These are phyloP conservation scores for Lichtheimia hyalospora DNA, from an alignment of 371 early-diverging fungal species.

Conservation along the genomic window DNA sequence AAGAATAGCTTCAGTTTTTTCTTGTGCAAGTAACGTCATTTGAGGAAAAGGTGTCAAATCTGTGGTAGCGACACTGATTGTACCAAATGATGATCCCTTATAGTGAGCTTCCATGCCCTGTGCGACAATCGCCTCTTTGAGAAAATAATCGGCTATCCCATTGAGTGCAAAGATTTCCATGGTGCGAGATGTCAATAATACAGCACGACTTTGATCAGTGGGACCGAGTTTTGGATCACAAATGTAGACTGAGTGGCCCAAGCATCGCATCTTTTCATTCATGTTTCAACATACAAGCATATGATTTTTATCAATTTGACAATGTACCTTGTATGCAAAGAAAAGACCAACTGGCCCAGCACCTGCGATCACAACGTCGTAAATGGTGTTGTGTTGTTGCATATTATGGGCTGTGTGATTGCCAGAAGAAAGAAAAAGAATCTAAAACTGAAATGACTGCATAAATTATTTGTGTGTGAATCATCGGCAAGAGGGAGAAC, in stretches of 20 bases:
- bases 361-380: slow-evolving; percentile 37
- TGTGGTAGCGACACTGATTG: neutral
- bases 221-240: slow-evolving; percentile 35
- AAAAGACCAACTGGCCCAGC: slow-evolving; percentile 48
- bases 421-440: too few species aligned
- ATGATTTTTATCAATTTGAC: too few species aligned
- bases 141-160: slow-evolving; percentile 22
- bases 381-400: too few species aligned
- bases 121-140: slow-evolving; percentile 18
- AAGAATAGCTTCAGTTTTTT: slow-evolving; percentile 28
- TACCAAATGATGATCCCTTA: slow-evolving; percentile 16
- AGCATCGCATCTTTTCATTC: slow-evolving; percentile 15
- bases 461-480: too few species aligned
- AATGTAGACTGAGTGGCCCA: slow-evolving; percentile 39
- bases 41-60: slow-evolving; percentile 31
- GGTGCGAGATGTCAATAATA: slow-evolving; percentile 36
- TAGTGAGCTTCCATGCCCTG: slow-evolving; percentile 22
- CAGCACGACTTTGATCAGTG: slow-evolving; percentile 42
- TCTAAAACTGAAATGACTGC: too few species aligned
- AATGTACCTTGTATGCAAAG: slow-evolving; percentile 27
- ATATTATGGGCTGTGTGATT: neutral
- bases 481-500: too few species aligned
- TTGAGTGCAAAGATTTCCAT: slow-evolving; percentile 23
- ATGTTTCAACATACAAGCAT: neutral
- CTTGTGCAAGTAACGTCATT: slow-evolving; percentile 29